These are phyloP conservation scores for Tulasnella sp. DNA, from an alignment of 768 basidiomycete genomes.

Conservation along the genomic window DNA sequence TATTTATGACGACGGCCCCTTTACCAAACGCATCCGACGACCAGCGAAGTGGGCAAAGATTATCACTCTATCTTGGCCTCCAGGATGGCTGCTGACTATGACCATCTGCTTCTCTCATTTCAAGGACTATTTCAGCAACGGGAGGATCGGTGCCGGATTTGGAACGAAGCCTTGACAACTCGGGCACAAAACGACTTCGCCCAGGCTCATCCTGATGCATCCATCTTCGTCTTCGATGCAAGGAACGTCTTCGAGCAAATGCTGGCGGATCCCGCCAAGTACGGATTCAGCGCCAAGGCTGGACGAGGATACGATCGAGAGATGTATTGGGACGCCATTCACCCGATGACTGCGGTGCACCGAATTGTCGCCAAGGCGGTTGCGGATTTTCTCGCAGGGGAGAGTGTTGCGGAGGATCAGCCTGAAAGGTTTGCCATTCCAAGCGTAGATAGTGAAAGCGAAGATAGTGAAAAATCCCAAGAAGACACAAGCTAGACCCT, in stretches of 20 bases:
- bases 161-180: constrained; percentile 52
- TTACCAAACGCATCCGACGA: constrained; percentile 50
- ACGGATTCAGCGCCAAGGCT: constrained; percentile 49
- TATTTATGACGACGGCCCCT: constrained; percentile 65
- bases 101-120: too few species aligned
- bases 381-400: constrained; percentile 17
- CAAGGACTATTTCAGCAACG: neutral
- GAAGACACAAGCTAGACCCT: neutral
- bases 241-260: constrained; percentile 53
- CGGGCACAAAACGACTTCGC: constrained; percentile 46
- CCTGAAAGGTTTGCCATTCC: neutral
- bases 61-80: too few species aligned
- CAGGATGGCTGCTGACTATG: too few species aligned
- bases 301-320: constrained; percentile 31
- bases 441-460: neutral
- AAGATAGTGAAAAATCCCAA: neutral
- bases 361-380: constrained; percentile 25
- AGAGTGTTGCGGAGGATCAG: neutral
- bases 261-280: constrained; percentile 52
- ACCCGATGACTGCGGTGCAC: constrained; percentile 25
- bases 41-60: neutral
- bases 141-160: constrained; percentile 39
- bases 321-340: constrained; percentile 14
- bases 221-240: constrained; percentile 50
- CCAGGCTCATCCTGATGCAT: constrained; percentile 50